Base-by-base conservation (phyloP, 371 early-diverging fungal genomes). In the Saksenaea oblongispora region DNA sequence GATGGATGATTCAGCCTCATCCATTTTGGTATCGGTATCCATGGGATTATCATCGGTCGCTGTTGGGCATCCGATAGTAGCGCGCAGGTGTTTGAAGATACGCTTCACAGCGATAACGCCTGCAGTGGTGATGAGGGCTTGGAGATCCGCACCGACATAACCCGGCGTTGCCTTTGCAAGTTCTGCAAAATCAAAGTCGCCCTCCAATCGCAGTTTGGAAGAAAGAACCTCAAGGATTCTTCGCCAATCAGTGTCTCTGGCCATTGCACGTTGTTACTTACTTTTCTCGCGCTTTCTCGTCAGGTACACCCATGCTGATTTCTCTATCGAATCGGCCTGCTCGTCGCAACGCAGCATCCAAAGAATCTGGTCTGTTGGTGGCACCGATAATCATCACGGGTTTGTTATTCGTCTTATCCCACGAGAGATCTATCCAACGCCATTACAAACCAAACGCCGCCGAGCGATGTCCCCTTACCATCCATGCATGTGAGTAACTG, bases 401-500 rank as follows among this genome's bases (percentile, higher is more conserved):
- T 66, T 91, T 91, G 63, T 89, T 84, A 56, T 91, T 80, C 0
- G 90, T 92, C 70, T 95, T 93, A 13, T 95, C 95, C 87, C 93
- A 87, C 13, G 89, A 89, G 41, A 93, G 70, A 71, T 92, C 92
- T 87, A 72, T 13, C 10, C 15, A 37, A 47, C 10, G 27, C 11
- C n/a, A 31, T 47, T 17, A 37, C 15, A 47, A 44, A 10, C 3
- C 28, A n/a, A 35, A 7, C 15, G 26, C 39, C 35, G 10, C 22
- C 3, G 28, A 39, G 14, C 10, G 3, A 22, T 24, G 34, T 26
- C 9, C 36, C 5, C 58, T 58, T 80, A 91, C 90, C 95, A 80
- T 99, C 99, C 91, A 99, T 92, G 78, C 98, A 98, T 3, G 99
- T 99, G 60, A 99, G 76, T 36, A 99, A 81, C 79, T 99, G 99